Conservation (phyloP, 1,284 basidiomycete species). For the Heterobasidion occidentale region DNA sequence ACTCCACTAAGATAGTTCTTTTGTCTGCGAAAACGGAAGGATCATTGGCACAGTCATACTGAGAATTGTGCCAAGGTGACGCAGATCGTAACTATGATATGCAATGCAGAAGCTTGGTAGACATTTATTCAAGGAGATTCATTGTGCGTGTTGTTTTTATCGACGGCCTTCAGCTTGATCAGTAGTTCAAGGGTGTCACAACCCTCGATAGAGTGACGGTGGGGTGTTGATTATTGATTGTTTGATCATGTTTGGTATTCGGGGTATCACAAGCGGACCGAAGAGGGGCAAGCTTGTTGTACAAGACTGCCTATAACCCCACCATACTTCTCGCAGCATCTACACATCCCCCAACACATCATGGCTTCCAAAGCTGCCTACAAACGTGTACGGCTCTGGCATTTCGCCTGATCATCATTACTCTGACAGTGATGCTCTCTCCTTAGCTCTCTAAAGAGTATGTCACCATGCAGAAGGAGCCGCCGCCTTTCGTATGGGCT, state of each 20-base stretch:
- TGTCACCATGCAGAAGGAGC: constrained; percentile 86
- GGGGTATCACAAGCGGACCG: background rate
- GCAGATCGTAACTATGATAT: background rate
- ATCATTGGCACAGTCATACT: too few species aligned
- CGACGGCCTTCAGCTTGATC: too few species aligned
- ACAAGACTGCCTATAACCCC: background rate
- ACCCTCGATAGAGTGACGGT: too few species aligned
- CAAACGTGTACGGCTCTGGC: constrained; percentile 59
- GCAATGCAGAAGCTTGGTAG: too few species aligned
- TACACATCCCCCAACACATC: constrained; percentile 7
- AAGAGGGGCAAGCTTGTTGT: background rate
- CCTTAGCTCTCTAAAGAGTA: constrained; percentile 81
- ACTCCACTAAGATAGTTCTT: too few species aligned
- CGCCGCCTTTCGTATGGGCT: constrained; percentile 92
- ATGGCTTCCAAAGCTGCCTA: constrained; percentile 83
- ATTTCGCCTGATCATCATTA: constrained; percentile 11
- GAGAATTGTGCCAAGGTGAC: background rate
- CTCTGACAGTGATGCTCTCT: constrained; percentile 9
- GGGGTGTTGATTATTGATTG: background rate
- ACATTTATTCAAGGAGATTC: too few species aligned
- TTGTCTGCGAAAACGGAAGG: too few species aligned
- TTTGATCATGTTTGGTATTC: background rate
- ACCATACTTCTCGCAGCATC: background rate
- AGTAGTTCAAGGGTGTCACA: too few species aligned
- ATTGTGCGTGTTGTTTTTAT: too few species aligned